Conservation (phyloP, 768 basidiomycete genomes). For the Russula griseocarnosa region DNA sequence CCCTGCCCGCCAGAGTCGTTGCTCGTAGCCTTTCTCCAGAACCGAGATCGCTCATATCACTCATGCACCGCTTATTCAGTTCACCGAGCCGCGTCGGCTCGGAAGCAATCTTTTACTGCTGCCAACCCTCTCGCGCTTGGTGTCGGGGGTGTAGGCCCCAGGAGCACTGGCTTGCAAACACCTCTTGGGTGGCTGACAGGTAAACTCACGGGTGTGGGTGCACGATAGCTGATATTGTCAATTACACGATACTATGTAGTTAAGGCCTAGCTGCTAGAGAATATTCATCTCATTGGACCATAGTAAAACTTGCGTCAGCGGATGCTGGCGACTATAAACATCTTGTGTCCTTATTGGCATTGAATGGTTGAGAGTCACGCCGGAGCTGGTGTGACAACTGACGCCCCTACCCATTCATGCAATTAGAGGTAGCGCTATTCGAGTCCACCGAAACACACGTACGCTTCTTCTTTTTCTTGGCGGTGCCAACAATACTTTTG, state of each 20-base stretch:
- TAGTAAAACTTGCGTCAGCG: not conserved
- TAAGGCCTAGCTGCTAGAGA: not conserved
- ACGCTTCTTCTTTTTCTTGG: conserved; percentile 79
- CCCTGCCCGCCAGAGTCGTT: not conserved
- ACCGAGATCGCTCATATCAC: conserved; percentile 4
- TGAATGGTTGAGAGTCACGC: not conserved
- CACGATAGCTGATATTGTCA: conserved; percentile 35
- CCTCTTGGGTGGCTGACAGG: conserved; percentile 79
- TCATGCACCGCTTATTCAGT: conserved; percentile 41
- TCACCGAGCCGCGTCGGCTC: conserved; percentile 61
- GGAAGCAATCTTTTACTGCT: conserved; percentile 76
- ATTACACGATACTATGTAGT: not conserved
- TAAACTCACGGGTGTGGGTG: conserved; percentile 63
- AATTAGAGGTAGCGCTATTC: not conserved
- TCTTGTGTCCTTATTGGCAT: not conserved
- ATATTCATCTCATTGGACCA: not conserved
- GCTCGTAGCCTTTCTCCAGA: not conserved
- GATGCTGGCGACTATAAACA: not conserved
- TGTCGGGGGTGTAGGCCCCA: conserved; percentile 52
- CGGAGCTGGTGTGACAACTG: conserved; percentile 16
- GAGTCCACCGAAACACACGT: conserved; percentile 37
- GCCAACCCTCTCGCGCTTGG: conserved; percentile 80
- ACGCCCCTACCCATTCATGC: conserved; percentile 10
- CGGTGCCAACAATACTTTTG: conserved; percentile 49
- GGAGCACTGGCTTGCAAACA: conserved; percentile 58